Evolutionary conservation across 2,329 filamentous ascomycete genomes (phyloP).

Genomic region (Pseudogymnoascus sp.): DNA sequence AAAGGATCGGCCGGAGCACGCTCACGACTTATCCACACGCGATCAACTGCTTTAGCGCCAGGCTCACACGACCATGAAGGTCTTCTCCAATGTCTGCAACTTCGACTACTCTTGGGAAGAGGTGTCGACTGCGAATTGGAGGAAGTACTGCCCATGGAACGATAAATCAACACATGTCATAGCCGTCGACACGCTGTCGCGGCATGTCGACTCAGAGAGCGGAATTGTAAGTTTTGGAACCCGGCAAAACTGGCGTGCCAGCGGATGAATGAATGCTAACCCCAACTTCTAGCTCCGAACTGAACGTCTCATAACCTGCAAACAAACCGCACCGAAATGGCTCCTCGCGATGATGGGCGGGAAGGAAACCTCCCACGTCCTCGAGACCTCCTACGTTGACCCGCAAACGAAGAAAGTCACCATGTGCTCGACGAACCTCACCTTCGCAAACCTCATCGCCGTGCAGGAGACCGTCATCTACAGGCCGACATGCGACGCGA

Average conservation of each 20-base stretch:
- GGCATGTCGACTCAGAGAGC: conserved; percentile 53
- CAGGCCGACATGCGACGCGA: conserved; percentile 48
- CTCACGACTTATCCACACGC: not conserved
- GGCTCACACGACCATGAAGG: conserved; percentile 60
- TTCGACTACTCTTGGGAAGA: conserved; percentile 99
- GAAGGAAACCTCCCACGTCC: conserved; percentile 76
- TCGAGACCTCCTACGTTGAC: conserved; percentile 94
- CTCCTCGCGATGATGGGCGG: conserved; percentile 71
- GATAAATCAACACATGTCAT: conserved; percentile 96
- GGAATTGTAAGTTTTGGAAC: conserved; percentile 49
- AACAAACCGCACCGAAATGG: conserved; percentile 67
- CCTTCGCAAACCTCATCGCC: conserved; percentile 79
- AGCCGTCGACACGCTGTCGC: conserved; percentile 84
- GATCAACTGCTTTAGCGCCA: conserved; percentile 9
- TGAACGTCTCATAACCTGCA: conserved; percentile 58
- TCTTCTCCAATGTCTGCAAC: conserved; percentile 82
- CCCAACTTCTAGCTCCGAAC: conserved; percentile 48
- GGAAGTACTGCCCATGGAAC: conserved; percentile 98
- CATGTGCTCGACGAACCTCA: conserved; percentile 94
- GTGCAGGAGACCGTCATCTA: conserved; percentile 93
- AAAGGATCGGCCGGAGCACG: not conserved
- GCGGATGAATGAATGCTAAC: conserved; percentile 11
- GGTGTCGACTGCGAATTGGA: conserved; percentile 95
- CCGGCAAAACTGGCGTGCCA: not conserved
- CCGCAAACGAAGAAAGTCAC: conserved; percentile 76